Percentiles rank a stretch among this genome's conserved stretches.
These are phyloP conservation scores for Ceratocystis eucalypticola DNA, from an alignment of 2,329 filamentous ascomycete genomes.

Conservation along the genomic window DNA sequence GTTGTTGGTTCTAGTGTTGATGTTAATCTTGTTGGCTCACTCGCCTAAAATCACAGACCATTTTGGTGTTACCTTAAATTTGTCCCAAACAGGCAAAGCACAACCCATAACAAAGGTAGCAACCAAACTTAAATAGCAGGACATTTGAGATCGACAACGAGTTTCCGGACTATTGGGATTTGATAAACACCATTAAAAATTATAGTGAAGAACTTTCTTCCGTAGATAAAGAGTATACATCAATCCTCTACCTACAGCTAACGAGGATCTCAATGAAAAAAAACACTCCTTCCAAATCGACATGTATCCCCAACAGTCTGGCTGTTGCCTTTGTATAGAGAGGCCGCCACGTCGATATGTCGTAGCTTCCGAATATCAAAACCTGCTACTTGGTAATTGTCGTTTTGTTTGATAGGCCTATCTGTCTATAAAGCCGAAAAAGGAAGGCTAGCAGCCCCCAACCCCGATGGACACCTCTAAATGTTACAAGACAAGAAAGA, in stretches of 20 bases:
- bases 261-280: not conserved
- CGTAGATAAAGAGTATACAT: not conserved
- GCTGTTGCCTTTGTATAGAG: not conserved
- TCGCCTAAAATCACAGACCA: not conserved
- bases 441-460: not conserved
- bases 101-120: not conserved
- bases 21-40: not conserved
- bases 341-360: not conserved
- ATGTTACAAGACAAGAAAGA: not conserved
- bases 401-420: not conserved
- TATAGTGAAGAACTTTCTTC: not conserved
- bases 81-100: conserved; percentile 1
- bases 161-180: not conserved
- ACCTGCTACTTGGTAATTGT: not conserved
- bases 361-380: too few relatives aligned
- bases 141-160: not conserved
- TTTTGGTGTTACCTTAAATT: conserved; percentile 1
- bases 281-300: too few relatives aligned
- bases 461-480: not conserved
- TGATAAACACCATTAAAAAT: not conserved
- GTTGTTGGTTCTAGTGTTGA: not conserved
- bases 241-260: not conserved
- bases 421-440: not conserved
- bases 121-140: not conserved
- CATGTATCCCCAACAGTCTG: not conserved